These are phyloP conservation scores for Panicum hallii DNA, from an alignment of 202 grass and related monocot species.

Conservation along the genomic window DNA sequence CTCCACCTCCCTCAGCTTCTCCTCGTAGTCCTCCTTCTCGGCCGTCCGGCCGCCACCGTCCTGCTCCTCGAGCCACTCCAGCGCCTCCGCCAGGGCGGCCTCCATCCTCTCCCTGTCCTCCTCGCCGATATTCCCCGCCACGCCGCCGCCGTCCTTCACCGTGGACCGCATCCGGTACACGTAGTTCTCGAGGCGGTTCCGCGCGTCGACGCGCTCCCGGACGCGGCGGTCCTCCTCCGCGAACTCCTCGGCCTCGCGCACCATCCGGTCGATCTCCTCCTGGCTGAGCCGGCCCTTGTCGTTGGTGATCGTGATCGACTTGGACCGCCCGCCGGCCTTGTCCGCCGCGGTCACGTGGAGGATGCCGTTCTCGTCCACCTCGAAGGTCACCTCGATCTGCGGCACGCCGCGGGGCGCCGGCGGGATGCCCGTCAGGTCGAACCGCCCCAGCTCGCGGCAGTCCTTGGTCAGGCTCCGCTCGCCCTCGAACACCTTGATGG, in stretches of 20 bases:
- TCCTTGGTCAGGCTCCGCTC: slow-evolving; percentile 67
- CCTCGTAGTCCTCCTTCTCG: slow-evolving; percentile 54
- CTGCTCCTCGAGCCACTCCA: slow-evolving; percentile 58
- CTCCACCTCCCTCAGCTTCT: slow-evolving; percentile 65
- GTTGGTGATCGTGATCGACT: slow-evolving; percentile 63
- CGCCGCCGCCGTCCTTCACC: slow-evolving; percentile 27
- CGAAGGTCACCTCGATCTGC: slow-evolving; percentile 71
- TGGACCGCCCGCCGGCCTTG: slow-evolving; percentile 47
- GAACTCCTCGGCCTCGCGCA: slow-evolving; percentile 68
- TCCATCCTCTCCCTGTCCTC: slow-evolving; percentile 64
- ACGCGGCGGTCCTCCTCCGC: slow-evolving; percentile 56
- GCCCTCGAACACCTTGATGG: slow-evolving; percentile 61
- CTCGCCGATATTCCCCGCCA: slow-evolving; percentile 45
- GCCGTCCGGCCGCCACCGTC: slow-evolving; percentile 33
- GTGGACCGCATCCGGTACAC: slow-evolving; percentile 55
- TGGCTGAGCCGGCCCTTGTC: slow-evolving; percentile 61
- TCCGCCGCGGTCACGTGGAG: slow-evolving; percentile 62
- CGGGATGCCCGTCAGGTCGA: slow-evolving; percentile 65
- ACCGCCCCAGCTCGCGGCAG: slow-evolving; percentile 64
- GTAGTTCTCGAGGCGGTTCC: slow-evolving; percentile 67
- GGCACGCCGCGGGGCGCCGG: slow-evolving; percentile 62
- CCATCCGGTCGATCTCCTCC: slow-evolving; percentile 76
- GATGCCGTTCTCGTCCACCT: slow-evolving; percentile 67
- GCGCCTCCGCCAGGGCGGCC: slow-evolving; percentile 44
- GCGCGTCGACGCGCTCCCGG: slow-evolving; percentile 57